Evolutionary conservation across 305 asterid genomes (phyloP), one percentile per base, ranked within the genome.

Genomic region (Fraxinus angustifolia): DNA sequence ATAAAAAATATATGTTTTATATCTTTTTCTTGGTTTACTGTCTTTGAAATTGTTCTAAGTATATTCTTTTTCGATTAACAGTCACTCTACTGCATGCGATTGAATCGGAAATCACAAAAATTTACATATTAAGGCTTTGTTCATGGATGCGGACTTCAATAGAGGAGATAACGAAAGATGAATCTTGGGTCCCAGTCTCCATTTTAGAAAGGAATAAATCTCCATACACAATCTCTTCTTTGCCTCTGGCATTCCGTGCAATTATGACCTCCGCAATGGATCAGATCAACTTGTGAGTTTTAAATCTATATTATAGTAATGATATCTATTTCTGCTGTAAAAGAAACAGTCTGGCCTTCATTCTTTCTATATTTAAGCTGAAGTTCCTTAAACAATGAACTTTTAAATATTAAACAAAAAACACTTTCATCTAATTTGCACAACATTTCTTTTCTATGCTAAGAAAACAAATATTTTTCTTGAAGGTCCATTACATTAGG

Each of bases 71-170:
- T 34, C 2, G 36, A 45, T 85, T 71, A 16, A 88, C 98, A 96
- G 99, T 92, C 85, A 79, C 93, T 78, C 92, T 89, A 80, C 81
- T 94, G 91, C 90, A 93, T 84, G 72, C 88, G 21, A 97, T 94
- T 83, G 98, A 92, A 84, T 92, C 88, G 77, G 97, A 96, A 88
- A 87, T 92, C 82, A 93, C 98, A 70, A 96, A 91, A 85, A 87
- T 90, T 85, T 96, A 93, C 88, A 91, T 92, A 88, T 79, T 88
- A 80, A 92, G 98, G 92, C 94, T 96, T 72, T 93, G 99, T 89
- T 91, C 98, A 62, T 96, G 99, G 99, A 96, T 96, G 98, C 94
- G 96, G 73, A 82, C 91, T 81, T 90, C 98, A 81, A 88, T 90
- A 38, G 98, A 93, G 79, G 99, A 93, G 89, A 90, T 96, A 90